phyloP scores from a whole-genome alignment of 2,329 filamentous ascomycete genomes.

The Fusarium poae region DNA sequence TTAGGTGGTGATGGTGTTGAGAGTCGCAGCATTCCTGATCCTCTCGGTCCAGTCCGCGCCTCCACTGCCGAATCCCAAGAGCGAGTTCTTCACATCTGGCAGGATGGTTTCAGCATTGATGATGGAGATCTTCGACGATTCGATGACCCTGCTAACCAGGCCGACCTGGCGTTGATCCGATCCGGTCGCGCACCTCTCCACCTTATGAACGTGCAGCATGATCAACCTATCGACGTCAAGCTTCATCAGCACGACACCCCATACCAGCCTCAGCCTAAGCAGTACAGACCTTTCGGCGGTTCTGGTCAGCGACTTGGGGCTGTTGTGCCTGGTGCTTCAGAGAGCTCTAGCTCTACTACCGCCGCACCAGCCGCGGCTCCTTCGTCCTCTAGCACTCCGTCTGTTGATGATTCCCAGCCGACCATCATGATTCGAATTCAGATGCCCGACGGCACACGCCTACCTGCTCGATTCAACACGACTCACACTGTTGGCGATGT shows the following conservation, averaged over 20 bases:
- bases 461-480: constrained; percentile 86
- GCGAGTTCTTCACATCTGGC: constrained; percentile 83
- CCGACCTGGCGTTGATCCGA: constrained; percentile 80
- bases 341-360: constrained; percentile 28
- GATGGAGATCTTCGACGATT: constrained; percentile 83
- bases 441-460: constrained; percentile 79
- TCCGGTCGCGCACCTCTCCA: constrained; percentile 81
- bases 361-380: constrained; percentile 50
- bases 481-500: constrained; percentile 82
- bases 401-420: constrained; percentile 74
- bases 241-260: constrained; percentile 79
- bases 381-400: constrained; percentile 53
- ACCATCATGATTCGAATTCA: constrained; percentile 80
- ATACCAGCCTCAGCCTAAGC: constrained; percentile 78
- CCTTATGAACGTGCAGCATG: constrained; percentile 80
- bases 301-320: constrained; percentile 80
- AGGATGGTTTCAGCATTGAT: constrained; percentile 86
- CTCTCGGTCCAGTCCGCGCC: constrained; percentile 54
- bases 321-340: constrained; percentile 74
- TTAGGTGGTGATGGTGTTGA: constrained; percentile 82
- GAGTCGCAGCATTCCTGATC: constrained; percentile 76
- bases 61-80: constrained; percentile 66
- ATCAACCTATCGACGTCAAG: constrained; percentile 83
- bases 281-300: constrained; percentile 81
- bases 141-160: constrained; percentile 80